phyloP scores from a whole-genome alignment of 208 protist species.

The Giardia muris region DNA sequence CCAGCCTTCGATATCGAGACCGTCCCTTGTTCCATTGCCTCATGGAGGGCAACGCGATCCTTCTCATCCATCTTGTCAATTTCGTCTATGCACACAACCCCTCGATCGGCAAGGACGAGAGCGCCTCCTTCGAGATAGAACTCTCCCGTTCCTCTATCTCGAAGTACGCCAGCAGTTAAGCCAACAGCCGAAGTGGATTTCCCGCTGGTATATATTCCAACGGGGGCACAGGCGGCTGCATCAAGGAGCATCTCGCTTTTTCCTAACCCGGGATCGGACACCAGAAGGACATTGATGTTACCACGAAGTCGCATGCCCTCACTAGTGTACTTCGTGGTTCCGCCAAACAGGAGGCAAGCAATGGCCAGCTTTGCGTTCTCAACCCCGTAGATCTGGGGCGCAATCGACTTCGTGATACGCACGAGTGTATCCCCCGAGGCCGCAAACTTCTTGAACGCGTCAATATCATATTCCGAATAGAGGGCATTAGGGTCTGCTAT shows the following conservation, averaged over 20 bases:
- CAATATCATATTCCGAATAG: neutral
- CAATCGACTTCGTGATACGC: neutral
- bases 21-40: conserved; percentile 91
- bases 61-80: conserved; percentile 98
- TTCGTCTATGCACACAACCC: conserved; percentile 99
- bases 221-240: neutral
- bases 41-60: conserved; percentile 92
- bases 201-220: conserved; percentile 90
- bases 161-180: conserved; percentile 40
- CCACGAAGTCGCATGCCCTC: conserved; percentile 52
- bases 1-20: conserved; percentile 66
- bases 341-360: neutral
- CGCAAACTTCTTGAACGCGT: neutral
- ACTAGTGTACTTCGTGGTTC: neutral
- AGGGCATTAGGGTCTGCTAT: neutral
- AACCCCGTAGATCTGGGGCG: neutral
- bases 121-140: conserved; percentile 97
- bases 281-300: conserved; percentile 96
- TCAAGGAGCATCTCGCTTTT: conserved; percentile 18
- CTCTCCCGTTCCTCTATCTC: conserved; percentile 60
- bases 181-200: conserved; percentile 77
- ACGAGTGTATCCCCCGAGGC: neutral
- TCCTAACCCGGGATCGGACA: conserved; percentile 73
- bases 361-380: neutral
- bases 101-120: conserved; percentile 97